These are phyloP conservation scores for Sporothrix humicola DNA, from an alignment of 2,329 filamentous ascomycete species.

Conservation along the genomic window DNA sequence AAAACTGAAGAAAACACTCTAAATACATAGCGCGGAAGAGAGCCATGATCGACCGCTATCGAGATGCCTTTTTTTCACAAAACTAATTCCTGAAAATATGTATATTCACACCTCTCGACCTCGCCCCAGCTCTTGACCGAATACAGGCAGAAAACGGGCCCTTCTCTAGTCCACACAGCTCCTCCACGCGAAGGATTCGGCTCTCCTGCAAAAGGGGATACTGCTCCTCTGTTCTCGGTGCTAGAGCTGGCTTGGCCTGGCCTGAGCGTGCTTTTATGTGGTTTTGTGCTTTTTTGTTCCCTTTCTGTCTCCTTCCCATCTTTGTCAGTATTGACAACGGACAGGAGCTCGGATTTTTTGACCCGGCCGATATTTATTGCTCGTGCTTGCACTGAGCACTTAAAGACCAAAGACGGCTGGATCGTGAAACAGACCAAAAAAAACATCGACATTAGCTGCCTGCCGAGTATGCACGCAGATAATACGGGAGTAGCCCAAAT, in stretches of 20 bases:
- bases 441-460: neutral
- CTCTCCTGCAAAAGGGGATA: neutral
- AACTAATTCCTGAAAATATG: too few relatives aligned
- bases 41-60: neutral
- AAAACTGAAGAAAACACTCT: too few relatives aligned
- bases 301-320: neutral
- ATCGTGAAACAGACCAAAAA: constrained; percentile 3
- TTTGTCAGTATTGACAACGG: neutral
- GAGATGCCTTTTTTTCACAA: neutral
- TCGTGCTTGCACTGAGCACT: neutral
- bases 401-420: neutral
- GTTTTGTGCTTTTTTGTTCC: too few relatives aligned
- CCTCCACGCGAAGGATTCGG: constrained; percentile 13
- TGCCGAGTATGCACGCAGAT: neutral
- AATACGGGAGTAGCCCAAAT: too few relatives aligned
- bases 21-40: neutral
- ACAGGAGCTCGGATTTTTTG: neutral
- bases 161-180: neutral
- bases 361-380: neutral
- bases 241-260: constrained; percentile 5
- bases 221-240: neutral
- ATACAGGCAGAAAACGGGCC: neutral
- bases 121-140: neutral
- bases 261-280: neutral
- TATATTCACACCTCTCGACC: neutral